A percentile compares a stretch with the other conserved stretches of the same genome.
phyloP scores from a whole-genome alignment of 179 eudicot genomes.

The Beta corolliflora region DNA sequence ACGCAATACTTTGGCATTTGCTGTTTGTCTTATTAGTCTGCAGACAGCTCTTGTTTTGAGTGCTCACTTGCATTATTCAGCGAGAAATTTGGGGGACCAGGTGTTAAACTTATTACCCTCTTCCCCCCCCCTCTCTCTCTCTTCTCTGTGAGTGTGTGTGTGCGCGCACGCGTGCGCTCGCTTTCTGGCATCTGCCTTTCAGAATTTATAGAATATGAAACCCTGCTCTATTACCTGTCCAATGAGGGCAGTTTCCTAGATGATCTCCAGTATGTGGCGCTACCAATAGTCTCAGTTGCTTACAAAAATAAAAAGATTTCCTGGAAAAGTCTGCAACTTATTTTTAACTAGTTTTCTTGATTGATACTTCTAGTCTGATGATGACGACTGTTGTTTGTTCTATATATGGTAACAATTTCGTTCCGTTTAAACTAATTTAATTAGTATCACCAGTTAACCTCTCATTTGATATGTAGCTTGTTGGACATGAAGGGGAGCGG shows the following conservation, averaged over 20 bases:
- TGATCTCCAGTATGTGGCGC: neutral
- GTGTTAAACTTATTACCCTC: neutral
- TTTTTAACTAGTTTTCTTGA: neutral
- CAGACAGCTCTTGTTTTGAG: neutral
- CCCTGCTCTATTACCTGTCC: neutral
- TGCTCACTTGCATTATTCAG: neutral
- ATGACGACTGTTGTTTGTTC: neutral
- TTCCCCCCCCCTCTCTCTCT: neutral
- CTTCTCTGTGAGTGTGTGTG: neutral
- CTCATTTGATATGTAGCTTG: conserved; percentile 52
- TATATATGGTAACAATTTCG: neutral
- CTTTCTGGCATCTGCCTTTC: neutral
- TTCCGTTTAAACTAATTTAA: neutral
- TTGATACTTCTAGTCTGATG: neutral
- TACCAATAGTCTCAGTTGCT: neutral
- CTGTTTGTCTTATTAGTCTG: neutral
- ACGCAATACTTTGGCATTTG: neutral
- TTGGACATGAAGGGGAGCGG: conserved; percentile 69
- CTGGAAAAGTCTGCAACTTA: neutral
- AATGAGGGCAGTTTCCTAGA: neutral
- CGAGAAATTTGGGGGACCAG: neutral
- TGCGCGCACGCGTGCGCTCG: too few relatives aligned
- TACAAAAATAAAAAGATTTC: too few relatives aligned
- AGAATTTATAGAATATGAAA: neutral
- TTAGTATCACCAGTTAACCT: neutral